Evolutionary conservation across 208 protist species (phyloP), one percentile per base, ranked within the genome.

Genomic region (Phytomonas sp.): DNA sequence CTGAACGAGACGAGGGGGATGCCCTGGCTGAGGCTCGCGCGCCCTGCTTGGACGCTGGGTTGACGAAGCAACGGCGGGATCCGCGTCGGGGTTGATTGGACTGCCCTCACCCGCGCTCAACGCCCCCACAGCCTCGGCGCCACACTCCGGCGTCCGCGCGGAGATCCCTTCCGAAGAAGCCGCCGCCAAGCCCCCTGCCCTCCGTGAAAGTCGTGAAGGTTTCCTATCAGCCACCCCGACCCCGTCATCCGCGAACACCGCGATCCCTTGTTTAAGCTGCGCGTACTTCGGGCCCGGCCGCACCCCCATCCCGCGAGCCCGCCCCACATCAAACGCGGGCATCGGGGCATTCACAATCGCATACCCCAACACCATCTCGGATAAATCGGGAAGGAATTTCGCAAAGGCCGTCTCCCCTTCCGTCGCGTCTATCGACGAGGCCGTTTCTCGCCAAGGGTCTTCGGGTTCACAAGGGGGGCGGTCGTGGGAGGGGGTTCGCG

Each of bases 231-330:
- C 71, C 31, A 1, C 43, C 29, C 1, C 37, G 5, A 28, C 29
- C 13, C 15, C 28, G 15, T 65, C 60, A n/a, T 68, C 68, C 4
- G 17, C 63, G 43, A 84, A 80, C 34, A 94, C 85, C 0, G 82
- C 30, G 7, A 73, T 68, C 30, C 84, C 84, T 17, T 79, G 76
- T 72, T 96, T 93, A 4, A 96, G 78, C 28, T 79, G 75, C 0
- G 76, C 82, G 66, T 84, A 93, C 73, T 90, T 80, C 8, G 86
- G 87, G 1, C 91, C 91, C 0, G 82, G 78, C 30, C 69, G 75
- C 17, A 93, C 83, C 20, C 88, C 88, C 23, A 91, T 65, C 46
- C 75, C 74, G 43, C 83, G 79, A 7, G 91, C 91, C 53, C 68
- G 69, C 23, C 70, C 67, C 1, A 69, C 75, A 68, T 91, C 86